Base-by-base conservation (phyloP, 2,329 filamentous ascomycete genomes). In the Neoarthrinium moseri region DNA sequence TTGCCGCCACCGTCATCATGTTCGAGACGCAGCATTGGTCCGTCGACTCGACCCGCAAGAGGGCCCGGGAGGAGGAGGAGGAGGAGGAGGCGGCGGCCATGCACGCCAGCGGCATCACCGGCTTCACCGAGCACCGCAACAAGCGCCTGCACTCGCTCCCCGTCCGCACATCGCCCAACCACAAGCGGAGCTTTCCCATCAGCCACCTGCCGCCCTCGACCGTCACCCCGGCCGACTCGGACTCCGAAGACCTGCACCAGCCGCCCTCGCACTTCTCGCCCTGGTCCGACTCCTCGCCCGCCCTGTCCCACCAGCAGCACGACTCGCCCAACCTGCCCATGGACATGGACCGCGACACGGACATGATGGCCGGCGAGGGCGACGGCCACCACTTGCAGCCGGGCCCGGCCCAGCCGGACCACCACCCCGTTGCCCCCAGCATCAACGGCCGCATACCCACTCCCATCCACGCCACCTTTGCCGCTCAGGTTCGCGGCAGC, bases 401-500 rank as follows among this genome's bases (percentile, higher is more conserved):
- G 0, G 62, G 56, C 4, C 48, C 59, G 4, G 56, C 57, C 13
- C 67, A 68, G 21, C 60, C 59, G 4, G 63, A 69, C 26, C n/a
- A n/a, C n/a, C n/a, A n/a, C n/a, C 53, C 53, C 7, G 38, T 57
- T 23, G 59, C 56, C 7, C 45, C 62, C n/a, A 66, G 57, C 46
- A 55, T 66, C 36, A 67, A 67, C 17, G 70, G 71, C 47, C 76
- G 78, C 38, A 74, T 82, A 62, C 78, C 79, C 3, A 82, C 80
- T 2, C 79, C 79, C 2, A 81, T 82, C n/a, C 74, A 81, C 52
- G 74, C 75, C 49, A 78, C 65, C 41, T 83, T 83, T 56, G 74
- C 76, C 1, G 71, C 72, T 3, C 77, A 82, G 56, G 67, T 80
- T 20, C 71, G 75, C 46, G 76, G 77, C n/a, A 73, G 73, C 52